A percentile compares a stretch with the other conserved stretches of the same genome.
phyloP scores from a whole-genome alignment of 2,329 filamentous ascomycete species.

The Sporothrix curviconia region DNA sequence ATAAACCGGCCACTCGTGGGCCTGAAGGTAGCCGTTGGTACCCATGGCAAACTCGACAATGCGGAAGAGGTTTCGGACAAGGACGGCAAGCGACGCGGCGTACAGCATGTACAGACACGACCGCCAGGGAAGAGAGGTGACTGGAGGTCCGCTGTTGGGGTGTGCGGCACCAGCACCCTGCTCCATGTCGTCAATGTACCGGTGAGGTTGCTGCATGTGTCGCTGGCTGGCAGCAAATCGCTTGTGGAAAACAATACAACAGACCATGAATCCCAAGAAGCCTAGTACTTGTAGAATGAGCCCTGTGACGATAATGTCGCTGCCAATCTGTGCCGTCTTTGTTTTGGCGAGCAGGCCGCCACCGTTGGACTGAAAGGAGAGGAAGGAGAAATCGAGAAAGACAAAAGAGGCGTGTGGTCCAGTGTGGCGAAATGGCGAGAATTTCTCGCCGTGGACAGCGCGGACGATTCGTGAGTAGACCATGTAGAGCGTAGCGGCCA shows the following conservation, averaged over 20 bases:
- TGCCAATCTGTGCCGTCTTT: constrained; percentile 28
- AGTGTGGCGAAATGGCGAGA: constrained; percentile 20
- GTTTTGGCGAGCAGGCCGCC: constrained; percentile 25
- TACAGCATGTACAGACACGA: constrained; percentile 32
- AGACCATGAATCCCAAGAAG: constrained; percentile 46
- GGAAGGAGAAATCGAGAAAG: constrained; percentile 25
- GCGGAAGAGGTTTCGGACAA: constrained; percentile 39
- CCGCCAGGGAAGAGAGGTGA: constrained; percentile 25
- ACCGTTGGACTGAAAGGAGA: constrained; percentile 26
- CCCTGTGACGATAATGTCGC: constrained; percentile 45
- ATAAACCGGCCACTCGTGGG: constrained; percentile 37
- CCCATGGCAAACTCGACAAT: constrained; percentile 43
- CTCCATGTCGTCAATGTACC: not conserved
- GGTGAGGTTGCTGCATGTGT: not conserved
- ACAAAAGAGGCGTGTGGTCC: constrained; percentile 31
- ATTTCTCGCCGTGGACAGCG: constrained; percentile 21
- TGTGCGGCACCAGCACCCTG: too few species aligned
- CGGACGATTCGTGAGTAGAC: constrained; percentile 34
- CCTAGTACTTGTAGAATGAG: constrained; percentile 49
- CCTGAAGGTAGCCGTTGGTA: constrained; percentile 33
- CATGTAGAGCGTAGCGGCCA: constrained; percentile 41
- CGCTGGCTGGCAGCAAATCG: constrained; percentile 11
- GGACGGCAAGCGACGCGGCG: constrained; percentile 31
- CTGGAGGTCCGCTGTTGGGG: too few species aligned
- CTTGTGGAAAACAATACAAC: constrained; percentile 38